phyloP scores from a whole-genome alignment of 176 grass and related monocot species.

The Oryza glumipatula region DNA sequence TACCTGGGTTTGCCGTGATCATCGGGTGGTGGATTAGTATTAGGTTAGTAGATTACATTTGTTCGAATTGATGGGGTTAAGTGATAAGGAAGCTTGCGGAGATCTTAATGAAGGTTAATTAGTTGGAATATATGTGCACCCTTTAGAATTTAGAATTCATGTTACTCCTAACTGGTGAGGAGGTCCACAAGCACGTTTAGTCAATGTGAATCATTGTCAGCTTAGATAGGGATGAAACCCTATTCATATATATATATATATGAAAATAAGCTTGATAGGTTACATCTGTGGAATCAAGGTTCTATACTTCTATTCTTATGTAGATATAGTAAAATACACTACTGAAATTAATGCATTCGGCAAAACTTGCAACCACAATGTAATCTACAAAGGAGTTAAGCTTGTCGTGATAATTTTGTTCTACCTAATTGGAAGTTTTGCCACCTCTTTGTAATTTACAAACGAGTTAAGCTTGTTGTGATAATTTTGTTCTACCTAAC shows the following conservation, averaged over 20 bases:
- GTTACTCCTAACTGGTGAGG: no score
- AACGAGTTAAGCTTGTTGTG: not conserved
- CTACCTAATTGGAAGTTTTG: no score
- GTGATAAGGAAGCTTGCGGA: not conserved
- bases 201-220: no score
- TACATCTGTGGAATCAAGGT: not conserved
- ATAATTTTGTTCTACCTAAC: not conserved
- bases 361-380: not conserved
- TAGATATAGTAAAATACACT: no score
- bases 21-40: not conserved
- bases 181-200: no score
- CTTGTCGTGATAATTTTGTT: not conserved
- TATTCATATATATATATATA: no score
- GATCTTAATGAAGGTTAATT: no score
- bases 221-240: not conserved
- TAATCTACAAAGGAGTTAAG: not conserved
- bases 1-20: not conserved
- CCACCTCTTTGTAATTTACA: not conserved
- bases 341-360: not conserved
- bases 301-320: not conserved
- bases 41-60: not conserved
- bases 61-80: not conserved
- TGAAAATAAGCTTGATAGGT: not conserved
- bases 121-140: no score
- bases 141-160: no score